These are phyloP conservation scores for Limtongozyma cylindracea DNA, from an alignment of 805 yeast species.

Conservation along the genomic window DNA sequence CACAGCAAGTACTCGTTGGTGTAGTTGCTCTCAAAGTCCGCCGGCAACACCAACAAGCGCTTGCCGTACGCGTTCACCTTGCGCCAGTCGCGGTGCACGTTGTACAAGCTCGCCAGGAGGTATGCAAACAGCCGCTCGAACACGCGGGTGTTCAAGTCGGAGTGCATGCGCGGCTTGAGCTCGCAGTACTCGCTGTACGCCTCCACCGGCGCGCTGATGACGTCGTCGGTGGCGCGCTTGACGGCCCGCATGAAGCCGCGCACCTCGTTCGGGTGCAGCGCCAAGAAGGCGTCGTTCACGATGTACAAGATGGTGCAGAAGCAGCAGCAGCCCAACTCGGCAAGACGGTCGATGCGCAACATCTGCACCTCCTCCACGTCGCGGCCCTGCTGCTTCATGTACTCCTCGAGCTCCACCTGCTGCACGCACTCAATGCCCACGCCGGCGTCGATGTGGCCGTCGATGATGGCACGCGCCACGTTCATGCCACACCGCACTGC, in stretches of 20 bases:
- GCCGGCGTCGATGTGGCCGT: constrained; percentile 30
- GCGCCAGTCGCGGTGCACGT: constrained; percentile 29
- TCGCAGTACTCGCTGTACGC: constrained; percentile 20
- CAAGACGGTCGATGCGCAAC: constrained; percentile 28
- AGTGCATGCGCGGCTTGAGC: constrained; percentile 20
- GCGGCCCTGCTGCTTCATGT: constrained; percentile 15
- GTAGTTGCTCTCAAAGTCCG: constrained; percentile 22
- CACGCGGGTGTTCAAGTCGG: constrained; percentile 14
- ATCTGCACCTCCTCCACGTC: constrained; percentile 20
- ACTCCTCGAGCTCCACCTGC: constrained; percentile 29
- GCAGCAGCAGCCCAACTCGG: constrained; percentile 32
- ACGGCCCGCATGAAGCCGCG: constrained; percentile 17
- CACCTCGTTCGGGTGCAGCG: constrained; percentile 18
- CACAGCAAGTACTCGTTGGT: constrained; percentile 22
- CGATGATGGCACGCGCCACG: constrained; percentile 26
- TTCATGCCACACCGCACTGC: constrained; percentile 37
- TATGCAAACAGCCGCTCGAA: constrained; percentile 29
- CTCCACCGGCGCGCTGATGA: constrained; percentile 14
- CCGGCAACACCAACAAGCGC: constrained; percentile 22
- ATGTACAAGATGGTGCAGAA: constrained; percentile 31
- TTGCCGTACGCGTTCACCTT: constrained; percentile 30
- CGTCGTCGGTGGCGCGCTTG: constrained; percentile 23
- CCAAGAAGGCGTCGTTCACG: constrained; percentile 21
- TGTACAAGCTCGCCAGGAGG: constrained; percentile 22
- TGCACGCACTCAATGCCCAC: constrained; percentile 34